Base-by-base conservation (phyloP, 495 filamentous ascomycete species). In the Hypoxylon intermedium region DNA sequence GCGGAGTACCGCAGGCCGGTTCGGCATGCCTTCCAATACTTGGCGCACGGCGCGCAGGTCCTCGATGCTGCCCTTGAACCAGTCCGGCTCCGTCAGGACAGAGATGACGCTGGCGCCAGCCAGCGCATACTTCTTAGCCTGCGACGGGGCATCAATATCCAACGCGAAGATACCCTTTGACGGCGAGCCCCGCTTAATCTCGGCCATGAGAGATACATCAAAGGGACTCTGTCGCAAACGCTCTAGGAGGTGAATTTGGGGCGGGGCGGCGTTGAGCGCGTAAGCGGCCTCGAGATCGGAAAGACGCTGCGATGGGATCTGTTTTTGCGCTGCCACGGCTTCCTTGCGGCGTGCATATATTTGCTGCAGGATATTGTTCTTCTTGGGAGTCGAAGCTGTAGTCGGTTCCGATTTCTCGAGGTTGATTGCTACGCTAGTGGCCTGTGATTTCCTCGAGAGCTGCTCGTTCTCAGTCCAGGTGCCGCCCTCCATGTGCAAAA, bases 11-110 rank as follows among this genome's bases (percentile, higher is more conserved):
- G 93, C 94, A 3, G 94, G 94, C 33, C 94, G 83, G 72, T 97
- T 94, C 0, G 89, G 86, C 84, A 98, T 90, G 9, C 89, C 90
- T 60, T 92, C 87, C 12, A 99, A 78, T 37, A 89, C 91, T 71
- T 92, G 90, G 9, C 94, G 86, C 21, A 97, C 94, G 49, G 88
- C 84, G 40, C 91, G 87, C 30, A 99, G 78, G 70, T 99, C 94
- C 48, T 99, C 94, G 47, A 98, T 91, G 61, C 88, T 93, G 23
- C 94, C 94, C 74, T 97, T 98, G 78, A 99, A 99, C 92, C 92
- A 99, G 65, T 97, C 88, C 0, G 94, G 94, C 74, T 99, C 94
- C 0, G 94, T 99, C 48, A 99, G 84, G 9, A 99, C 95, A 9
- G 93, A 97, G 64, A 98, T 98, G 23, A 95, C 89, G 63, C 93